These are phyloP conservation scores for Apiosordaria backusii DNA, from an alignment of 495 filamentous ascomycete genomes.

Conservation along the genomic window DNA sequence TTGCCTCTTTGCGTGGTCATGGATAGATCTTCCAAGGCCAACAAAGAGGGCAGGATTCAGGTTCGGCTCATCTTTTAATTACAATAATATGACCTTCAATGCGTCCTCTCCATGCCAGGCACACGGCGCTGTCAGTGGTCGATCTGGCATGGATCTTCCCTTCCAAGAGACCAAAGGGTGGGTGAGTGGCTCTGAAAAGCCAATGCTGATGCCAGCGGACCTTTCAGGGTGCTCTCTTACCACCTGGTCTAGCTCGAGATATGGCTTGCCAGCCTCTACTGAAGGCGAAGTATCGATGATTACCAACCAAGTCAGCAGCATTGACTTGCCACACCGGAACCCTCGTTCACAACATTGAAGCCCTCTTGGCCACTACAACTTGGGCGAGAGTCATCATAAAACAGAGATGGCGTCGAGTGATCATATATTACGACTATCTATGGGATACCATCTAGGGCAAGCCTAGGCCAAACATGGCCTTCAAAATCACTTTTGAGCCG, in stretches of 20 bases:
- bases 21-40: not conserved
- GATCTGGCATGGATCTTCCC: conserved; percentile 9
- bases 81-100: conserved; percentile 32
- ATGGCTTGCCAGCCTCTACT: not conserved
- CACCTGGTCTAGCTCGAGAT: no score
- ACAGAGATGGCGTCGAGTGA: conserved; percentile 13
- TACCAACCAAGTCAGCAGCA: not conserved
- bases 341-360: no score
- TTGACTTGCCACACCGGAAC: not conserved
- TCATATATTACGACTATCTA: conserved; percentile 32
- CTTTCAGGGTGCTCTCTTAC: not conserved
- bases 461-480: conserved; percentile 17
- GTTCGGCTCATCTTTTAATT: conserved; percentile 23
- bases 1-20: not conserved
- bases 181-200: no score
- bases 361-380: not conserved
- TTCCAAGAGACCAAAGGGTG: not conserved
- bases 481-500: conserved; percentile 18
- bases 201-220: not conserved
- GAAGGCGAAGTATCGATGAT: not conserved
- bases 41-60: not conserved
- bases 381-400: not conserved
- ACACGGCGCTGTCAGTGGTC: not conserved
- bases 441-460: conserved; percentile 12
- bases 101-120: conserved; percentile 11